phyloP scores from a whole-genome alignment of 2,329 filamentous ascomycete genomes.

The Penicillium sp. region DNA sequence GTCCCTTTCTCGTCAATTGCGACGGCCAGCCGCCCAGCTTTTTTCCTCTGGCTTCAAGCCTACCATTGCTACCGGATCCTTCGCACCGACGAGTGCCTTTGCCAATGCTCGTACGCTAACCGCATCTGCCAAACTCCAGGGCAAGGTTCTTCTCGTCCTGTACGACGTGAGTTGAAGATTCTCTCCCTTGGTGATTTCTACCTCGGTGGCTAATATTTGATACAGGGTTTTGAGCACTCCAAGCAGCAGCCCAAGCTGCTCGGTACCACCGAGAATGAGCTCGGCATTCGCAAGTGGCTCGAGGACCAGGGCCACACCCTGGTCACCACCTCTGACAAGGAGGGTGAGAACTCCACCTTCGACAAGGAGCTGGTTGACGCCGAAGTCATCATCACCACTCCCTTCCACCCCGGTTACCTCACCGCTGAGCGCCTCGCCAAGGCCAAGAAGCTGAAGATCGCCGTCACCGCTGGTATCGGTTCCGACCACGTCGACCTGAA shows the following conservation, averaged over 20 bases:
- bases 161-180: conserved; percentile 67
- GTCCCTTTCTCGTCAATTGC: conserved; percentile 54
- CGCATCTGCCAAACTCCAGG: conserved; percentile 66
- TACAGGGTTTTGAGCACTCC: conserved; percentile 73
- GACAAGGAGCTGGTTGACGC: conserved; percentile 95
- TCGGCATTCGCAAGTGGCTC: conserved; percentile 94
- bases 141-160: conserved; percentile 89
- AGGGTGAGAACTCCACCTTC: conserved; percentile 85
- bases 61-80: conserved; percentile 19
- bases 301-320: conserved; percentile 96
- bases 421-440: conserved; percentile 93
- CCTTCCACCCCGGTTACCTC: conserved; percentile 98
- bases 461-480: conserved; percentile 93
- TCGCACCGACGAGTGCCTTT: conserved; percentile 36
- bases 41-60: conserved; percentile 42
- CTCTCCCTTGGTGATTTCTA: neutral
- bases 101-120: conserved; percentile 59
- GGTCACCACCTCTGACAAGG: conserved; percentile 96
- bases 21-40: conserved; percentile 52
- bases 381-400: conserved; percentile 98
- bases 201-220: conserved; percentile 5
- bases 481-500: conserved; percentile 98
- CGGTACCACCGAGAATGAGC: conserved; percentile 97
- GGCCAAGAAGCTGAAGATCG: conserved; percentile 98
- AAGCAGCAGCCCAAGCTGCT: conserved; percentile 81